A percentile compares a stretch with the other conserved stretches of the same genome.
Conservation (phyloP, 192 early-diverging fungal species). For the Pecoramyces ruminantium region DNA sequence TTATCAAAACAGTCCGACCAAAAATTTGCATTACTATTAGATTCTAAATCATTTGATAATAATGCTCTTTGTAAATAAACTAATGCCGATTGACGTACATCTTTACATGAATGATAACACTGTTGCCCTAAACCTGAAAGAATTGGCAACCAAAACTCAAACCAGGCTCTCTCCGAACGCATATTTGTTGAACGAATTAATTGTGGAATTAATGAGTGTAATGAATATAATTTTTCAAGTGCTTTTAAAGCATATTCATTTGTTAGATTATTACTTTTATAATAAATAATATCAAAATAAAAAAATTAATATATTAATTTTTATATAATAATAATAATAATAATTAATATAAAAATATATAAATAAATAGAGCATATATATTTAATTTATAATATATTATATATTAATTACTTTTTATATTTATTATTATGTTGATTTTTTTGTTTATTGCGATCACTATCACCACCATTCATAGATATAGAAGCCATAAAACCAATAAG, state of each 20-base stretch:
- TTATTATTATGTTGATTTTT: not conserved
- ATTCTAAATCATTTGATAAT: constrained; percentile 33
- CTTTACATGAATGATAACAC: constrained; percentile 53
- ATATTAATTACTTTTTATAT: not conserved
- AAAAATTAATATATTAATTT: too few species aligned
- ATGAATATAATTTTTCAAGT: constrained; percentile 41
- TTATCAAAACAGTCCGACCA: constrained; percentile 62
- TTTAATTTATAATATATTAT: too few species aligned
- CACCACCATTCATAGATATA: not conserved
- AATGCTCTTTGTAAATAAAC: constrained; percentile 65
- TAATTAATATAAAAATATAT: too few species aligned
- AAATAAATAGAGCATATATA: too few species aligned
- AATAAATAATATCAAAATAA: too few species aligned
- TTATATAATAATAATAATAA: too few species aligned
- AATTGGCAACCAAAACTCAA: constrained; percentile 62
- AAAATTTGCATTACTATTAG: constrained; percentile 7
- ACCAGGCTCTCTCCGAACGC: constrained; percentile 35
- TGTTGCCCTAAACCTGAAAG: constrained; percentile 54
- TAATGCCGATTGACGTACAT: constrained; percentile 67
- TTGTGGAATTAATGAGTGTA: constrained; percentile 37
- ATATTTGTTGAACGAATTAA: constrained; percentile 16
- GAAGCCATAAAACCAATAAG: constrained; percentile 44
- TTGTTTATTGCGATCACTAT: not conserved
- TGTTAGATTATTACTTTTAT: constrained; percentile 19
- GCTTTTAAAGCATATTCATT: constrained; percentile 46